phyloP scores from a whole-genome alignment of 345 rosid genomes.

The Reutealis trisperma region DNA sequence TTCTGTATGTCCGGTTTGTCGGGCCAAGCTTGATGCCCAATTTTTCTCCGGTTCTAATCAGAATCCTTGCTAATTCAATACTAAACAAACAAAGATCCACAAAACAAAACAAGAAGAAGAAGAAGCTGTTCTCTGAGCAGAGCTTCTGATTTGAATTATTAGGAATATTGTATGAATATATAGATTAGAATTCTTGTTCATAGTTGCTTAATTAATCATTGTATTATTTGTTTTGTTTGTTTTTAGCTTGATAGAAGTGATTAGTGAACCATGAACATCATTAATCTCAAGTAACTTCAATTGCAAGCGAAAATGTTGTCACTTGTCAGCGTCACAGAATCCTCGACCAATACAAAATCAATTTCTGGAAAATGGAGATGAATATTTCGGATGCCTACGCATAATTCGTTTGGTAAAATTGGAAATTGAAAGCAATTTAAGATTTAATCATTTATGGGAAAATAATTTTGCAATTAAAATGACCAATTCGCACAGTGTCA shows the following conservation, averaged over 20 bases:
- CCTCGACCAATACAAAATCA: background rate
- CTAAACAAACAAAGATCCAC: background rate
- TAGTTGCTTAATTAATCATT: background rate
- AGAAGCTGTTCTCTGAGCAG: background rate
- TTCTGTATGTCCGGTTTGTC: constrained; percentile 68
- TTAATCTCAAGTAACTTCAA: no score
- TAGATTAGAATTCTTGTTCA: background rate
- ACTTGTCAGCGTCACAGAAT: background rate
- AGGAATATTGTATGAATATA: background rate
- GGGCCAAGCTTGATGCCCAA: constrained; percentile 49
- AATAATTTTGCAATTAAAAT: background rate
- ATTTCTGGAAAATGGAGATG: no score
- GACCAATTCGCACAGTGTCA: background rate
- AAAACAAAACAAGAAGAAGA: background rate
- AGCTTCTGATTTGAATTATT: background rate
- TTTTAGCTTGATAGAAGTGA: background rate
- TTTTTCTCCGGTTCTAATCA: constrained; percentile 9
- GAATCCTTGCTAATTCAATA: constrained; percentile 21
- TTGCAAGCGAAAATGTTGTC: background rate
- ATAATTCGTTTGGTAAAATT: no score
- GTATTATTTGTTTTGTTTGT: background rate
- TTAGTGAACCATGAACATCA: background rate
- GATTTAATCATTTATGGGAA: no score
- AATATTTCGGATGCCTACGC: no score
- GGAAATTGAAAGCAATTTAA: no score